Base-by-base conservation (phyloP, 208 protist genomes). In the Zelonia costaricensis region DNA sequence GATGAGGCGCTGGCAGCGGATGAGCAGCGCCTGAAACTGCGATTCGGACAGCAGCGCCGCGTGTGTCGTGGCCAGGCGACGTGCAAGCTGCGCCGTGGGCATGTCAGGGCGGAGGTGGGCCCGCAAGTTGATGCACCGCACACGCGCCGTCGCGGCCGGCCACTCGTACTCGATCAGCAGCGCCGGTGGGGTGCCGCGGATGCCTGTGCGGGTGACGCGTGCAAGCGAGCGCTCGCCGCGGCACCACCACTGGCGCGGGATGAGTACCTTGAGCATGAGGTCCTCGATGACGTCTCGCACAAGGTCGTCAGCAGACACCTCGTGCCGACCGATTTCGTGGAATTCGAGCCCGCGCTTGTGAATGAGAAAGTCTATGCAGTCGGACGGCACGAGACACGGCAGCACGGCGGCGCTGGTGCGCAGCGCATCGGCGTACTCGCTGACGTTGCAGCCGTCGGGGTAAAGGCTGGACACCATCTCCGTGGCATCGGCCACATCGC, bases 321-420 rank as follows among this genome's bases (percentile, higher is more conserved):
- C 64, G 25, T 76, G 62, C 9, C 53, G 13, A 27, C 47, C 51
- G 9, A 61, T 30, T 18, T 31, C 42, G 4, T 54, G 38, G 20
- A 90, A 59, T 20, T 63, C 61, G 16, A 69, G 53, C 15, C 74
- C 70, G 36, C 77, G 67, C 22, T 63, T 61, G 33, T 59, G 28
- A 20, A 86, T 48, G 31, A 87, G 78, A 1, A 54, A 48, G 7
- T 47, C 28, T 2, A 95, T 57, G 0, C 20, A 6, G 9, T 71
- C 62, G 18, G 49, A 61, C 9, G 82, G 60, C 4, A 95, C 80
- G 0, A 74, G 76, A 40, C 68, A 78, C 8, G 84, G 72, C 12
- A 88, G 59, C 76, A 95, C 78, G 8, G 83, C 79, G 0, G 82
- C 70, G 58, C 84, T 88, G 28, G 84, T 95, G 35, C 82, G 73